A percentile compares a stretch with the other conserved stretches of the same genome.
These are phyloP conservation scores for Candida broadrunensis DNA, from an alignment of 805 yeast species.

Conservation along the genomic window DNA sequence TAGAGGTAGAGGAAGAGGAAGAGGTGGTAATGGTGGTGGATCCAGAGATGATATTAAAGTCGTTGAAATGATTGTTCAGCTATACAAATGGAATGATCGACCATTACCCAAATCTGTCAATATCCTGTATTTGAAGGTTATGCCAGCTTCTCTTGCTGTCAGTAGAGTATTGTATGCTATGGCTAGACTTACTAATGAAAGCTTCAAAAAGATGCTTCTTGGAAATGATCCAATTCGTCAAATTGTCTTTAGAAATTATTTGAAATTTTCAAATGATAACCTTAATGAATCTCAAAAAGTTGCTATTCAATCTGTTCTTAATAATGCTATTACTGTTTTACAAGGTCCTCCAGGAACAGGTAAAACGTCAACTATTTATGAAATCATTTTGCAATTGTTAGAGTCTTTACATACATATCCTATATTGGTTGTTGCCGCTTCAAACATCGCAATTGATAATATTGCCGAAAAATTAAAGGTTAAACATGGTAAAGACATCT, in stretches of 20 bases:
- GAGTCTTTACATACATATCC: constrained; percentile 57
- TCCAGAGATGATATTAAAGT: constrained; percentile 21
- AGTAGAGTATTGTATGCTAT: constrained; percentile 65
- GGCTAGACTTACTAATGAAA: constrained; percentile 53
- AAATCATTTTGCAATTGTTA: constrained; percentile 50
- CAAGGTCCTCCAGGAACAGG: constrained; percentile 71
- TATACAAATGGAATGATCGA: constrained; percentile 57
- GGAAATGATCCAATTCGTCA: constrained; percentile 56
- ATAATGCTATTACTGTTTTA: constrained; percentile 46
- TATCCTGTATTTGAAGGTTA: constrained; percentile 33
- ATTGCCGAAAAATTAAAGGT: constrained; percentile 65
- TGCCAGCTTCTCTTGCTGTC: constrained; percentile 64
- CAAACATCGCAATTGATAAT: constrained; percentile 73
- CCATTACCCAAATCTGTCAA: constrained; percentile 47
- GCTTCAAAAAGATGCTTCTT: constrained; percentile 49
- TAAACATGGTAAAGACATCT: constrained; percentile 47
- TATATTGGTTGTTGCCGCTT: constrained; percentile 70
- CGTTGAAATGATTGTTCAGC: constrained; percentile 46
- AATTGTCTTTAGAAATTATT: constrained; percentile 53
- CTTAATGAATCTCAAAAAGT: constrained; percentile 59
- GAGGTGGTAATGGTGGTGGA: constrained; percentile 16
- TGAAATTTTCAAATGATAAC: constrained; percentile 46
- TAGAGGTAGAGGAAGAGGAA: neutral
- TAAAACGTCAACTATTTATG: constrained; percentile 42
- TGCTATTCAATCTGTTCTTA: constrained; percentile 52